Conservation (phyloP, 2,329 filamentous ascomycete genomes). For the Colletotrichum navitas region DNA sequence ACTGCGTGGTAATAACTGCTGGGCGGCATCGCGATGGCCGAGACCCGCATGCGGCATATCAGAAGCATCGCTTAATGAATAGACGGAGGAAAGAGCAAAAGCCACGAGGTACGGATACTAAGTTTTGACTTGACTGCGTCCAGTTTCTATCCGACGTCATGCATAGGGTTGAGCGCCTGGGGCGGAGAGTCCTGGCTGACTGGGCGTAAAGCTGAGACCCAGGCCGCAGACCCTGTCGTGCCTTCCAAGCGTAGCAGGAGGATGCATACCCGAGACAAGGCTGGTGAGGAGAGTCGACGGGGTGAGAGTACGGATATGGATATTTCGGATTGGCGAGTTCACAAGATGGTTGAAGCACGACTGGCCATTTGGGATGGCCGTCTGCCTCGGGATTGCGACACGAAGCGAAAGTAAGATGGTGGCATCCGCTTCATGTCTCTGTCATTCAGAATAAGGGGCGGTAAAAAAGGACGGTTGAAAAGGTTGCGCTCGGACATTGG, state of each 20-base stretch:
- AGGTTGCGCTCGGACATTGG: not conserved
- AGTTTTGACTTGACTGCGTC: constrained; percentile 12
- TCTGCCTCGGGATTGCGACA: constrained; percentile 6
- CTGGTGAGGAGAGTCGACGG: constrained; percentile 15
- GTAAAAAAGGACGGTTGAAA: not conserved
- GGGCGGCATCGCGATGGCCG: constrained; percentile 10
- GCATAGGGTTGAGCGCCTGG: constrained; percentile 8
- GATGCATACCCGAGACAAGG: constrained; percentile 16
- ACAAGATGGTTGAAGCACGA: constrained; percentile 6
- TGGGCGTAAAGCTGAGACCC: constrained; percentile 20
- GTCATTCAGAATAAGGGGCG: not conserved
- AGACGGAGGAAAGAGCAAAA: constrained; percentile 3
- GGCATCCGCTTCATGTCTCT: constrained; percentile 4
- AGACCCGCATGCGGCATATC: constrained; percentile 1
- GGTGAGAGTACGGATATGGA: not conserved
- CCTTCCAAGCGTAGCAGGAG: constrained; percentile 9
- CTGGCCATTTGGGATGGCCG: constrained; percentile 18
- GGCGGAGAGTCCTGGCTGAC: constrained; percentile 6
- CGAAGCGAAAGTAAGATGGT: not conserved
- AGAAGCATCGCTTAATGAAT: constrained; percentile 4
- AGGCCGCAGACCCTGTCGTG: constrained; percentile 14
- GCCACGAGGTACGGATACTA: not conserved
- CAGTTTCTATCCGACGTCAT: constrained; percentile 23
- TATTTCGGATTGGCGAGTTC: constrained; percentile 16
- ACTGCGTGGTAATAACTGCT: not conserved